Conservation (phyloP, 1,139 yeast genomes). For the Yamadazyma dushanensis region DNA sequence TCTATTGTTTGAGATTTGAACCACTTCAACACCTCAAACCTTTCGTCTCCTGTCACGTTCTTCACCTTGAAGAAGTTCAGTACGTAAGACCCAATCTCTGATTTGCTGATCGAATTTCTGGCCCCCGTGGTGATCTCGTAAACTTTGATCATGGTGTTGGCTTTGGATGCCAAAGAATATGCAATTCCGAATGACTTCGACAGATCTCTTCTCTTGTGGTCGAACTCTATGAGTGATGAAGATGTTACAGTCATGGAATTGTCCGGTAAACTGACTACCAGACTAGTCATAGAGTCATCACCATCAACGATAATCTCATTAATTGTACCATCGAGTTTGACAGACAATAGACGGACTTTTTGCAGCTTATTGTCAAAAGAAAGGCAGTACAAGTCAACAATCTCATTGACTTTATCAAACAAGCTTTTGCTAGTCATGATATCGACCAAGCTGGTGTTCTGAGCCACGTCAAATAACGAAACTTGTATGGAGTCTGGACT, state of each 20-base stretch:
- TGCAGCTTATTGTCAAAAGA: slow-evolving; percentile 7
- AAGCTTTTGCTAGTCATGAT: slow-evolving; percentile 4
- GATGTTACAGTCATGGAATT: slow-evolving; percentile 8
- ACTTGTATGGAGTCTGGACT: slow-evolving; percentile 5
- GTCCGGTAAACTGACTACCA: slow-evolving; percentile 9
- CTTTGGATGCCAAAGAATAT: slow-evolving; percentile 7
- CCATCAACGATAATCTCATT: slow-evolving; percentile 13
- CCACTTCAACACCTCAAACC: slow-evolving; percentile 22
- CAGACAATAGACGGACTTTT: slow-evolving; percentile 11
- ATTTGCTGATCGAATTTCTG: slow-evolving; percentile 11
- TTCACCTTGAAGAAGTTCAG: slow-evolving; percentile 19
- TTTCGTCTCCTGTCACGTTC: slow-evolving; percentile 9
- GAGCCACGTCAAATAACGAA: slow-evolving; percentile 7
- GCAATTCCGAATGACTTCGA: slow-evolving; percentile 20
- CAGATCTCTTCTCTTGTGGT: slow-evolving; percentile 11
- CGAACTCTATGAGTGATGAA: slow-evolving; percentile 19
- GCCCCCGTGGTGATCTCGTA: slow-evolving; percentile 16
- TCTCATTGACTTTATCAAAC: slow-evolving; percentile 7
- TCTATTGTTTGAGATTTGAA: slow-evolving; percentile 11
- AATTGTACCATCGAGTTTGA: slow-evolving; percentile 14
- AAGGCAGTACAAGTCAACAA: slow-evolving; percentile 14
- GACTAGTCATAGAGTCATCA: slow-evolving; percentile 14
- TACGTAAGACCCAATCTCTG: slow-evolving; percentile 21
- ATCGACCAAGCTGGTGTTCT: slow-evolving; percentile 1
- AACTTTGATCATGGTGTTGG: slow-evolving; percentile 16